Evolutionary conservation across 164 flowering plant genomes (phyloP), one percentile per base, ranked within the genome.

Genomic region (Amborella trichopoda): DNA sequence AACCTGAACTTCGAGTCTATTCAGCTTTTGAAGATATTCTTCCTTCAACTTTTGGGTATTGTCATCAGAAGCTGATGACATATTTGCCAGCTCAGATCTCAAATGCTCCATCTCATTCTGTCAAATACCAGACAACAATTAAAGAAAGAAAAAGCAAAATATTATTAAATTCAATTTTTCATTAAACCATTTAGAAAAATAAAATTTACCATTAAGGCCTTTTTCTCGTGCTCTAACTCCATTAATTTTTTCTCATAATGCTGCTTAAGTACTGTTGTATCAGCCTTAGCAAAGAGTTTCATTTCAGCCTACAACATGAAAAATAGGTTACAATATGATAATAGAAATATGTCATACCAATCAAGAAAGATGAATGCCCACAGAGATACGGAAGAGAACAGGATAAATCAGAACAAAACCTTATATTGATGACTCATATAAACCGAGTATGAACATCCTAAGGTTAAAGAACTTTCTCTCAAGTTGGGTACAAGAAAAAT

Each of bases 171-270:
- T 25, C 33, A 40, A 33, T 3, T 17, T 33, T 10, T n/a, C n/a
- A 10, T 32, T 10, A 2, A 32, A 32, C n/a, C n/a, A 38, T 6
- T n/a, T n/a, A 23, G 25, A 3, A 13, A 30, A 14, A 45, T 2
- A 52, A 50, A 27, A 58, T 42, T 42, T 16, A 88, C 99, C 93
- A 70, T 82, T 58, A 81, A 67, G 41, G 54, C 38, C 56, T 53
- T 78, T 60, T 88, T 93, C 52, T 93, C 95, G 1, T 71, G 82
- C 67, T 93, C 96, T 62, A 93, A 49, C 28, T 93, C 99, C 6
- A 67, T 70, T 55, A 93, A 76, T 68, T 88, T 93, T 67, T 80
- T 93, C 73, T 88, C 99, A 68, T 78, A 93, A 61, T 88, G 99
- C 59, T 78, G 95, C 50, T 77, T 85, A 26, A 93, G 78, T 44